Evolutionary conservation across 139 green algal species (phyloP).

Genomic region (Chlorella sorokiniana): DNA sequence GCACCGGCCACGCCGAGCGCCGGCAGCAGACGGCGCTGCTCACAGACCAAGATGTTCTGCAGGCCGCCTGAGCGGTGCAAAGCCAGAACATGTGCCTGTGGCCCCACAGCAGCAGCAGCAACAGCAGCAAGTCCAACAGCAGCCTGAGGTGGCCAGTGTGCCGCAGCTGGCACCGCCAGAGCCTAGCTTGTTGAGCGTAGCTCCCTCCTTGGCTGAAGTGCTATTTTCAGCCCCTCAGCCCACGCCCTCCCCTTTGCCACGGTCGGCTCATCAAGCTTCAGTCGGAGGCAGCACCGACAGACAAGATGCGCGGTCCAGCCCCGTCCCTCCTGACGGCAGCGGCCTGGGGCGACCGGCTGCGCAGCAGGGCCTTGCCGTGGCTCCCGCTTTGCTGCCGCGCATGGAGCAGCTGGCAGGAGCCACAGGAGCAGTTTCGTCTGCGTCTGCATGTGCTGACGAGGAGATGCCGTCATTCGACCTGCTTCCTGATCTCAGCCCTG

Average conservation of each 20-base stretch:
- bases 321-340: no score
- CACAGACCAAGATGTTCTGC: background rate
- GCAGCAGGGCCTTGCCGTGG: background rate
- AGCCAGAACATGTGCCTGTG: background rate
- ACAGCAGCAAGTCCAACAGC: background rate
- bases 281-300: no score
- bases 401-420: background rate
- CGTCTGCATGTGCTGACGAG: slow-evolving; percentile 18
- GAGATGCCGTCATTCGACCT: slow-evolving; percentile 22
- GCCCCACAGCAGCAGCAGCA: slow-evolving; percentile 1
- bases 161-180: background rate
- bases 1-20: no score
- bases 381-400: background rate
- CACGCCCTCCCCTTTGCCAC: no score
- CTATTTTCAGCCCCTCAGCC: no score
- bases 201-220: no score
- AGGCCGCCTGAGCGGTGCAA: background rate
- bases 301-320: no score
- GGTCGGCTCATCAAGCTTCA: no score
- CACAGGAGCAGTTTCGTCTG: background rate
- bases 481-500: background rate
- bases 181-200: background rate
- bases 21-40: background rate
- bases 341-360: background rate
- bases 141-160: background rate